Base-by-base conservation (phyloP, 305 asterid genomes). In the Fraxinus ornus region DNA sequence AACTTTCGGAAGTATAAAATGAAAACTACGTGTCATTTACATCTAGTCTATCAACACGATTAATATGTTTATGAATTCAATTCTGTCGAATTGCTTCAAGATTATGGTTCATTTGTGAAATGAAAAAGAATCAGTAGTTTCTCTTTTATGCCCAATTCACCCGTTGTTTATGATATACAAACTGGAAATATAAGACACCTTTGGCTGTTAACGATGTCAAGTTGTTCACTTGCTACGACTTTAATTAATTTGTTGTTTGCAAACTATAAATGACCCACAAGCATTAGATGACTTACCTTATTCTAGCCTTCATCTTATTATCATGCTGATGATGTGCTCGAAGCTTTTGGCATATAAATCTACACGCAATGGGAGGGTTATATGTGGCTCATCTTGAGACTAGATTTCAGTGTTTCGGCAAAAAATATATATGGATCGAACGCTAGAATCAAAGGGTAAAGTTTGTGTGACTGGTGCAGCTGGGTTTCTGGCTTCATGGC, bases 401-500 rank as follows among this genome's bases (percentile, higher is more conserved):
- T 19, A 35, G 15, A 52, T 66, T 55, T 36, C 35, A 55, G 26
- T 3, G 5, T 66, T 55, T 55, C 44, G 26, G 35, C 33, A 9
- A 60, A 78, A 32, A 41, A 13, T 33, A 33, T 22, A 47, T 12
- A 70, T 86, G 90, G 86, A 80, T 35, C 80, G 78, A 41, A 79
- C 24, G 44, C 32, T 12, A 35, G 81, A 74, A 78, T 35, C 19
- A n/a, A 89, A 88, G 83, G 91, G 94, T 1, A 93, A 85, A 86
- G 97, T 94, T 5, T 94, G 99, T 62, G 99, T 96, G 52, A 96
- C 98, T 5, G 98, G 98, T 52, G 98, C 99, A 47, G 81, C 95
- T 55, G 99, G 99, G 36, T 96, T 90, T 82, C 80, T 94, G 5
- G 98, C 98, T 1, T 96, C 99, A 12, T 96, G 98, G 97, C 88